Conservation (phyloP, 257 asterid genomes). For the Solanum pimpinellifolium region DNA sequence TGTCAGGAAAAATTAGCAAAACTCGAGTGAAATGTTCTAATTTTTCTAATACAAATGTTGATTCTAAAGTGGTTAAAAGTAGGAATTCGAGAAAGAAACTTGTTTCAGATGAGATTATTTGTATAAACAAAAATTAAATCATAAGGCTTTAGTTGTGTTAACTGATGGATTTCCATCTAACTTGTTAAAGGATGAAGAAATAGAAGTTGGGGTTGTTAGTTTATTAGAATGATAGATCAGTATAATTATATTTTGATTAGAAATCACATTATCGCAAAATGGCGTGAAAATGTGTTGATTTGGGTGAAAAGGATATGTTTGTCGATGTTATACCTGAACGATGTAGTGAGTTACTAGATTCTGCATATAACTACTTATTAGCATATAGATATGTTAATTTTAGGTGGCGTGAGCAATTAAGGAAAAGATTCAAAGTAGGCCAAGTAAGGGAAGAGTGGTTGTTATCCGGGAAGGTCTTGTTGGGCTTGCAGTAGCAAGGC, state of each 20-base stretch:
- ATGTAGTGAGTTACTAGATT: neutral
- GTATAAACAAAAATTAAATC: too few relatives aligned
- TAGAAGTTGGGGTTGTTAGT: too few relatives aligned
- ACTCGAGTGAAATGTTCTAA: neutral
- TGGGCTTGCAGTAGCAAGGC: neutral
- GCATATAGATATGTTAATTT: too few relatives aligned
- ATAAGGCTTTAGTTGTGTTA: neutral
- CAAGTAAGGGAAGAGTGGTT: neutral
- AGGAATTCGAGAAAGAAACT: neutral
- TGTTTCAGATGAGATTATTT: neutral
- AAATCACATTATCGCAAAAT: neutral
- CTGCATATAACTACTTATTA: neutral
- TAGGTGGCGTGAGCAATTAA: neutral
- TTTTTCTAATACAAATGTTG: too few relatives aligned
- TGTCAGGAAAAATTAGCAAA: neutral
- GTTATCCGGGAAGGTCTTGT: neutral
- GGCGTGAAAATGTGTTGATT: neutral
- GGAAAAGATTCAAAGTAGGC: neutral
- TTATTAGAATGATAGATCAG: neutral
- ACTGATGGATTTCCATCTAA: neutral
- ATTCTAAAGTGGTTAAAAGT: neutral
- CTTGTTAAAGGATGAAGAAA: too few relatives aligned
- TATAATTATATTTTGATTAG: neutral
- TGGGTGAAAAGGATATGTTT: neutral
- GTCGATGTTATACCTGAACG: neutral